Conservation (phyloP, 2,329 filamentous ascomycete species). For the Pseudogymnoascus sp. region DNA sequence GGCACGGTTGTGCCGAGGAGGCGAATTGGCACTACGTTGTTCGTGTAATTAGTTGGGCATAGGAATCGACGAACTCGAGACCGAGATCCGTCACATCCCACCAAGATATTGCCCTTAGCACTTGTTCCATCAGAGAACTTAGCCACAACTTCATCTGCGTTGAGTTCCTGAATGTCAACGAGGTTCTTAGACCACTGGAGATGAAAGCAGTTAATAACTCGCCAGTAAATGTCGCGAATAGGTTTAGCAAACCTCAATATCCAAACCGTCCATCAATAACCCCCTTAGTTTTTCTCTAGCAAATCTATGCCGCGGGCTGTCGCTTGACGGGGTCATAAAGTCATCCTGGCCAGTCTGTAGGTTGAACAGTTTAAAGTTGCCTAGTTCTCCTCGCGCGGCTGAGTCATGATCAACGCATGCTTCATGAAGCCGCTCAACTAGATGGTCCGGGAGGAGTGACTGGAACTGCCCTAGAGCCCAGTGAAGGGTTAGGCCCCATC, state of each 20-base stretch:
- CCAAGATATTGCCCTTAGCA: conserved; percentile 37
- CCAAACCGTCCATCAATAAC: conserved; percentile 38
- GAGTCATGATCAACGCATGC: conserved; percentile 48
- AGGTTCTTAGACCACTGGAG: conserved; percentile 36
- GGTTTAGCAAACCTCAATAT: conserved; percentile 36
- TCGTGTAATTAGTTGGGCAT: conserved; percentile 19
- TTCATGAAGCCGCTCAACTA: conserved; percentile 40
- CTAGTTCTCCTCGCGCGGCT: conserved; percentile 38
- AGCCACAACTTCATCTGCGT: conserved; percentile 31
- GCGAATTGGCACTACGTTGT: conserved; percentile 23
- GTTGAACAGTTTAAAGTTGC: conserved; percentile 50
- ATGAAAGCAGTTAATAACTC: conserved; percentile 16
- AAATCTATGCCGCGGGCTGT: conserved; percentile 34
- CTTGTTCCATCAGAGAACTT: conserved; percentile 38
- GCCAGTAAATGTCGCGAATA: not conserved
- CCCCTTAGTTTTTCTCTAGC: conserved; percentile 30
- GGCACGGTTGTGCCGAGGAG: conserved; percentile 29
- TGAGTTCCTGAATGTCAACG: conserved; percentile 29
- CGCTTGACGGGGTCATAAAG: conserved; percentile 38
- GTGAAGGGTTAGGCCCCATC: conserved; percentile 59
- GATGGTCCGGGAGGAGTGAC: conserved; percentile 41
- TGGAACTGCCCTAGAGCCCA: conserved; percentile 51
- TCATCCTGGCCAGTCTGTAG: conserved; percentile 43
- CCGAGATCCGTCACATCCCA: conserved; percentile 41
- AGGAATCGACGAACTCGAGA: conserved; percentile 32